A percentile compares a stretch with the other conserved stretches of the same genome.
Evolutionary conservation across 2,329 filamentous ascomycete species (phyloP).

Genomic region (Arthrobotrys iridis): DNA sequence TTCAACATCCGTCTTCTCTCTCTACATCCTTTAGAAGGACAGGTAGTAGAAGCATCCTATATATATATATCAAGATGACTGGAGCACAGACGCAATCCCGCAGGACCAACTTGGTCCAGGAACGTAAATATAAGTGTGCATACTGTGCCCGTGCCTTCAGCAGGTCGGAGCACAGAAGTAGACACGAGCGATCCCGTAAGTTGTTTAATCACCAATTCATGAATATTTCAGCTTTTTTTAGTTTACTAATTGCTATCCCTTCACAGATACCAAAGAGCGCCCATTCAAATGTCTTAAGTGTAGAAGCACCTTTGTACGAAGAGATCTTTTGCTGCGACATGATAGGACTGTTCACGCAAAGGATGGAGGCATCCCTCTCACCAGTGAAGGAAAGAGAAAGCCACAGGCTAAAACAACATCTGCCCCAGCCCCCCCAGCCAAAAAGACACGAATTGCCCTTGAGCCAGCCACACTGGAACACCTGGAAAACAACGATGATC

Average conservation of each 20-base stretch:
- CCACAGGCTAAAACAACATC: constrained; percentile 73
- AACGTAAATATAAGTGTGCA: constrained; percentile 99
- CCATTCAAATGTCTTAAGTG: constrained; percentile 99
- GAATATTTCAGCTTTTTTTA: neutral
- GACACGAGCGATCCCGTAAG: constrained; percentile 98
- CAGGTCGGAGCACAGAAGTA: constrained; percentile 93
- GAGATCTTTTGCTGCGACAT: constrained; percentile 94
- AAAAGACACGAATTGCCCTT: constrained; percentile 69
- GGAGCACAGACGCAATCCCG: constrained; percentile 64
- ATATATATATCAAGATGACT: constrained; percentile 68
- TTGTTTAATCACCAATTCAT: constrained; percentile 60
- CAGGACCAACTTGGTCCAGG: constrained; percentile 68
- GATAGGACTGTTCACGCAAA: constrained; percentile 98
- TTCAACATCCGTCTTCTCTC: constrained; percentile 57
- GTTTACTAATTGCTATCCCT: neutral
- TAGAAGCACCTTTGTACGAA: constrained; percentile 95
- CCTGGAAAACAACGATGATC: constrained; percentile 91
- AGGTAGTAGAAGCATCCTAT: constrained; percentile 41
- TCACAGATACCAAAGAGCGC: constrained; percentile 92
- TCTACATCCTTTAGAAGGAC: constrained; percentile 24
- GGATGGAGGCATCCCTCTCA: constrained; percentile 91
- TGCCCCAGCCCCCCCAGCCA: constrained; percentile 45
- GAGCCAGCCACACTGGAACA: constrained; percentile 90
- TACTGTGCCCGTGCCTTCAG: constrained; percentile 98
- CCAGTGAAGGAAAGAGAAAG: constrained; percentile 91